Percentiles rank a stretch among this genome's conserved stretches.
Conservation (phyloP, 805 yeast species). For the Scheffersomyces ergatensis region DNA sequence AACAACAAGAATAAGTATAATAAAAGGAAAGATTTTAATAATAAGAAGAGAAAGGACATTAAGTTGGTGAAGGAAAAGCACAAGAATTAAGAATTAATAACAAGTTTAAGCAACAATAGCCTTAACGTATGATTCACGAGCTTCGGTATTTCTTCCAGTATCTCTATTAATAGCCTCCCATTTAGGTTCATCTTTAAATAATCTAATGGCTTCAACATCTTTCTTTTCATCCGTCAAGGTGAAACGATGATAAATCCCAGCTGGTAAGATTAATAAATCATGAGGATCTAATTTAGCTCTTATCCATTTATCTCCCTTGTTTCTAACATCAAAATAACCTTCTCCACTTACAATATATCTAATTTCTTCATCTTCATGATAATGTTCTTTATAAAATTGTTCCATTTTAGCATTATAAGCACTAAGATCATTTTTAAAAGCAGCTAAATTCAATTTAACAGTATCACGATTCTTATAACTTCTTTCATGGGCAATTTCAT, state of each 20-base stretch:
- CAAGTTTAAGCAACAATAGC: constrained; percentile 20
- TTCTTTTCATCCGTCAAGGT: constrained; percentile 60
- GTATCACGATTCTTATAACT: constrained; percentile 78
- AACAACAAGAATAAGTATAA: too few relatives aligned
- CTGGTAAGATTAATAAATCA: constrained; percentile 77
- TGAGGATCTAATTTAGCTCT: constrained; percentile 61
- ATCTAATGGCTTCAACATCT: constrained; percentile 72
- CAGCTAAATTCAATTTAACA: constrained; percentile 55
- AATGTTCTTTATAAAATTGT: constrained; percentile 76
- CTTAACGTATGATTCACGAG: constrained; percentile 32
- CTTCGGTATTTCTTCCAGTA: constrained; percentile 26
- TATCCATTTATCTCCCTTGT: constrained; percentile 65
- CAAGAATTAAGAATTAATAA: too few relatives aligned
- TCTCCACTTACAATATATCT: constrained; percentile 85
- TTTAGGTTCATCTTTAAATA: constrained; percentile 93
- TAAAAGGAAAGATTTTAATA: not conserved
- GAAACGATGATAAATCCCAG: constrained; percentile 93
- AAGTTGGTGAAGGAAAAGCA: too few relatives aligned
- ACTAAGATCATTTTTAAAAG: constrained; percentile 56
- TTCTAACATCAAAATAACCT: constrained; percentile 89
- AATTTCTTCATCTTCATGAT: constrained; percentile 97
- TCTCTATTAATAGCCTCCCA: constrained; percentile 88
- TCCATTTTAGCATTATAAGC: constrained; percentile 64
- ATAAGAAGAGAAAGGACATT: not conserved
- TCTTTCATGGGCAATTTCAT: constrained; percentile 65